A percentile compares a stretch with the other conserved stretches of the same genome.
Evolutionary conservation across 2,329 filamentous ascomycete species (phyloP).

Genomic region (Myriosclerotinia duriaeana): DNA sequence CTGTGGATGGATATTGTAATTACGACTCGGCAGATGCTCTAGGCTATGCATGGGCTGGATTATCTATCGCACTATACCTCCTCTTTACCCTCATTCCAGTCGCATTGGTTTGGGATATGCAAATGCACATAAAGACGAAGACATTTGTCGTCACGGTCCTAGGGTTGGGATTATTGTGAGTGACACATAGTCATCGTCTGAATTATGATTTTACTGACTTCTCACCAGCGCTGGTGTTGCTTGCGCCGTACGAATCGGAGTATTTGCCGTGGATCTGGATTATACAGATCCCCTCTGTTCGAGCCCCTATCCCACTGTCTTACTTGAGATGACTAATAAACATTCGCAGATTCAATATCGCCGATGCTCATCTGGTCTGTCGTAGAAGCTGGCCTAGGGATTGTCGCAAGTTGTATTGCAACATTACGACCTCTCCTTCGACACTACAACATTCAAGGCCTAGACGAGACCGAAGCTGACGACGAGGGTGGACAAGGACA

Average conservation of each 20-base stretch:
- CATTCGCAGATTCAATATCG: constrained; percentile 15
- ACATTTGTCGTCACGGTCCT: constrained; percentile 11
- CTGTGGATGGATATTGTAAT: constrained; percentile 16
- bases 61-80: constrained; percentile 15
- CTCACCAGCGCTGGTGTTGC: constrained; percentile 11
- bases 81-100: constrained; percentile 19
- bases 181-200: background rate
- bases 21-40: constrained; percentile 18
- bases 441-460: constrained; percentile 13
- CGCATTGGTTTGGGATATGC: constrained; percentile 22
- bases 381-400: constrained; percentile 19
- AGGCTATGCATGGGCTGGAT: constrained; percentile 18
- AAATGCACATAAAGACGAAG: constrained; percentile 22
- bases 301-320: background rate
- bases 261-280: constrained; percentile 16
- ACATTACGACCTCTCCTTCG: constrained; percentile 21
- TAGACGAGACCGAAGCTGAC: constrained; percentile 8
- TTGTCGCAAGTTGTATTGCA: constrained; percentile 19
- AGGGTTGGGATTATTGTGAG: constrained; percentile 23
- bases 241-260: constrained; percentile 10
- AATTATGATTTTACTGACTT: background rate
- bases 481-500: background rate
- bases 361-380: constrained; percentile 22
- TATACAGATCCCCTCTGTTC: constrained; percentile 21
- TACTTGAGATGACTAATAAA: background rate